phyloP scores from a whole-genome alignment of 768 basidiomycete species.

The Wakefieldia striispora region DNA sequence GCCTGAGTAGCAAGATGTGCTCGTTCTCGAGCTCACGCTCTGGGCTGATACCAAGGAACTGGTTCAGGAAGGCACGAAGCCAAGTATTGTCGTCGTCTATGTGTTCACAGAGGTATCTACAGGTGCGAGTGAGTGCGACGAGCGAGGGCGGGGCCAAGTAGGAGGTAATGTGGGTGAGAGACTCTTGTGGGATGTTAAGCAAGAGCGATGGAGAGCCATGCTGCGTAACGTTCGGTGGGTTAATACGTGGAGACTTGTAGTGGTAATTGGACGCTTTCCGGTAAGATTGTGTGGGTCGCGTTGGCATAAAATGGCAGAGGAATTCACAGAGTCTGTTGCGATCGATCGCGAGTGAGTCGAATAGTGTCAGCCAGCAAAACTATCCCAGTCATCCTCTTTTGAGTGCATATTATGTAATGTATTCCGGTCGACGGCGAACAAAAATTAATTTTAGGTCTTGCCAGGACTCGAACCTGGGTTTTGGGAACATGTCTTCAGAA shows the following conservation, averaged over 20 bases:
- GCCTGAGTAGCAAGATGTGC: constrained; percentile 50
- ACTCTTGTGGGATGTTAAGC: constrained; percentile 63
- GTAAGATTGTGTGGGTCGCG: constrained; percentile 45
- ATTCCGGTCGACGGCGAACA: not conserved
- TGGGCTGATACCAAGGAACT: constrained; percentile 64
- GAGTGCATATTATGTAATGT: constrained; percentile 5
- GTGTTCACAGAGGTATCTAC: constrained; percentile 55
- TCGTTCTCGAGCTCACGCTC: constrained; percentile 53
- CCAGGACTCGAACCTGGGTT: constrained; percentile 34
- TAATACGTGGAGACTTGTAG: constrained; percentile 27
- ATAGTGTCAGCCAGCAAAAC: not conserved
- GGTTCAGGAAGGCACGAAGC: constrained; percentile 69
- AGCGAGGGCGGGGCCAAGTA: constrained; percentile 67
- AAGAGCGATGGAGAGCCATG: constrained; percentile 50
- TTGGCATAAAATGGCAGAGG: constrained; percentile 61
- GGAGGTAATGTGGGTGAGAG: constrained; percentile 73
- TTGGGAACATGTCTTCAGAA: constrained; percentile 34
- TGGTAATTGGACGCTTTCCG: constrained; percentile 35
- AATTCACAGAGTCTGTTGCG: constrained; percentile 7
- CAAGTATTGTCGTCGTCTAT: constrained; percentile 78
- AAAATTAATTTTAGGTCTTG: constrained; percentile 2
- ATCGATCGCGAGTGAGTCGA: constrained; percentile 17
- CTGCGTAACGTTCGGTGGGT: constrained; percentile 34
- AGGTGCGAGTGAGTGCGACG: constrained; percentile 53
- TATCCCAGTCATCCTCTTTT: not conserved